These are phyloP conservation scores for Xylaria grammica DNA, from an alignment of 495 filamentous ascomycete species.

Conservation along the genomic window DNA sequence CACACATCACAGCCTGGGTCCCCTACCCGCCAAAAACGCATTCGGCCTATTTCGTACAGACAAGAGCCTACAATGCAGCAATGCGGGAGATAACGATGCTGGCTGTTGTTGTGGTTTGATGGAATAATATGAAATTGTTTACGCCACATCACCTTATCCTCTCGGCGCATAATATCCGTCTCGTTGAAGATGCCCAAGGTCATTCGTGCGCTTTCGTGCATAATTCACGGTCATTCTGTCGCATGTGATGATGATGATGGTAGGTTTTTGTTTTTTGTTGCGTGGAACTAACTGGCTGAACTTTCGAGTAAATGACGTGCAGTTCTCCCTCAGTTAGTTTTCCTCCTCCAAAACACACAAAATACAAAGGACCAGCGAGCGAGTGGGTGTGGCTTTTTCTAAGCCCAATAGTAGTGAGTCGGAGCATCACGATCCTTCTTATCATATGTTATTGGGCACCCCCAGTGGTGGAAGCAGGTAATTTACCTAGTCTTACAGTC, in stretches of 20 bases:
- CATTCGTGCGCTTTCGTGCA: conserved; percentile 3
- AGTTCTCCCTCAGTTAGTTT: too few relatives aligned
- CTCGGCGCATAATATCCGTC: background rate
- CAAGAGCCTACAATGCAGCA: conserved; percentile 8
- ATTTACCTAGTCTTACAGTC: too few relatives aligned
- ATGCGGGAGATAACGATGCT: conserved; percentile 16
- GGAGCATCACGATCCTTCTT: too few relatives aligned
- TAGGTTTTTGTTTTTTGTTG: background rate
- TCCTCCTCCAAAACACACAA: too few relatives aligned
- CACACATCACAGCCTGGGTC: conserved; percentile 2
- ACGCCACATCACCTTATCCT: conserved; percentile 1
- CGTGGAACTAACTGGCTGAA: background rate
- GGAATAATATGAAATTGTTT: background rate
- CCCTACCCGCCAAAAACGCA: background rate
- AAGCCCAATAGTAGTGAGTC: too few relatives aligned
- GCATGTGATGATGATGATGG: background rate
- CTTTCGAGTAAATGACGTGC: background rate
- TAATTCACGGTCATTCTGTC: conserved; percentile 3
- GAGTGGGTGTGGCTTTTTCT: too few relatives aligned
- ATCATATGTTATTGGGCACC: too few relatives aligned
- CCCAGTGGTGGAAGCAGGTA: too few relatives aligned
- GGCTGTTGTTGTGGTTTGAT: background rate
- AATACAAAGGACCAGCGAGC: too few relatives aligned
- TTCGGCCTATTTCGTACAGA: background rate
- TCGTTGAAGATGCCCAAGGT: background rate